Percentiles rank a stretch among this genome's conserved stretches.
Conservation (phyloP, 2,329 filamentous ascomycete species). For the Arthrobotrys entomopaga region DNA sequence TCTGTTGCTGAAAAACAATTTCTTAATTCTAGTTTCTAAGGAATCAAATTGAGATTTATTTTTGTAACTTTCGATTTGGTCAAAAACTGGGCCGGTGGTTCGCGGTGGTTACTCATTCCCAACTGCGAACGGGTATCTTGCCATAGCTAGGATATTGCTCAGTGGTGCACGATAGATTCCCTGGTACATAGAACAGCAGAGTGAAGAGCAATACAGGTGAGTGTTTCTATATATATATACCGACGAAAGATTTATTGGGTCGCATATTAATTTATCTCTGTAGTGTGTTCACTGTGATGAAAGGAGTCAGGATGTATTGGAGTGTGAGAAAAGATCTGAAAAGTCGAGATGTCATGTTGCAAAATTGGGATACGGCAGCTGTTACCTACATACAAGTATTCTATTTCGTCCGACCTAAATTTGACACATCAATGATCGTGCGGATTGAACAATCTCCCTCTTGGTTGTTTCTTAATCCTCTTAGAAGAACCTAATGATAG, state of each 20-base stretch:
- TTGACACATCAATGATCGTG: constrained; percentile 15
- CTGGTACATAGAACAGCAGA: constrained; percentile 1
- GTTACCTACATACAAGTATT: constrained; percentile 16
- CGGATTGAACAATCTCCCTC: not conserved
- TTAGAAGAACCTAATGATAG: not conserved
- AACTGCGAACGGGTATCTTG: not conserved
- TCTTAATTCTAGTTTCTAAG: constrained; percentile 3
- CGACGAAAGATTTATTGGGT: too few species aligned
- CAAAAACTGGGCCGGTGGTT: not conserved
- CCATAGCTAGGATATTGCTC: constrained; percentile 17
- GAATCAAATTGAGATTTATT: not conserved
- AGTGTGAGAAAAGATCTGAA: constrained; percentile 12
- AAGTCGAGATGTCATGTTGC: not conserved
- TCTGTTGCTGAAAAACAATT: constrained; percentile 4
- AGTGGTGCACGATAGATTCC: not conserved
- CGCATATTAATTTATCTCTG: not conserved
- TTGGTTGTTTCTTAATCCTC: not conserved
- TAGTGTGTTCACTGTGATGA: not conserved
- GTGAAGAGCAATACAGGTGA: not conserved
- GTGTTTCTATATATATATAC: not conserved
- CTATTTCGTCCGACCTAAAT: constrained; percentile 1
- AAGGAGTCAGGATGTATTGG: constrained; percentile 6
- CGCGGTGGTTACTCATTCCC: constrained; percentile 20
- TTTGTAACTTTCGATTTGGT: constrained; percentile 1
- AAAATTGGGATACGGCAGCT: not conserved